Base-by-base conservation (phyloP, 768 basidiomycete genomes). In the Pleurotus pulmonarius region DNA sequence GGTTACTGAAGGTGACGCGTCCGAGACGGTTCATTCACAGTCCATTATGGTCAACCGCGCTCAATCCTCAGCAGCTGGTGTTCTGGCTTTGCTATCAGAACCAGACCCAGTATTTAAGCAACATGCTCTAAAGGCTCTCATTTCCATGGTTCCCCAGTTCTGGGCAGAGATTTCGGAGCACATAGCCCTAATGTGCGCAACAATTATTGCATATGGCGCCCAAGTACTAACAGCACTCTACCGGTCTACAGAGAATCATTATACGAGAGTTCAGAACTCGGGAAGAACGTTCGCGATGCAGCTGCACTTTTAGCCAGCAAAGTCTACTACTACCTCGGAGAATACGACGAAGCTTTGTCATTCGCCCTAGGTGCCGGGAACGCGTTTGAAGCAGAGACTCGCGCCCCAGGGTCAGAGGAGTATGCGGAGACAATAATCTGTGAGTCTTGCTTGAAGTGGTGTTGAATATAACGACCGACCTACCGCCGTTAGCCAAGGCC, bases 111-210 rank as follows among this genome's bases (percentile, higher is more conserved):
- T 88, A 41, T 88, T 98, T 69, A 92, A 94, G 67, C 86, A 92
- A 64, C 90, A 97, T 78, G 97, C 97, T 20, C 85, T 99, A 63
- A 83, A 83, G 49, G 81, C 87, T 45, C 80, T 99, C 53, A 89
- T 85, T 65, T 75, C 83, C 13, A 82, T 98, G 45, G 93, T 98
- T 5, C 85, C 94, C 39, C 88, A 91, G 64, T 98, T 98, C 72
- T 99, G 97, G 97, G 89, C 96, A 46, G 97, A 99, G 79, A 96
- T 98, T 65, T 94, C 93, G 63, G 97, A 99, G 71, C 85, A 91
- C 68, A 88, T 98, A 64, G 83, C 89, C 34, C 75, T 86, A 58
- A 94, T 98, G 95, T 92, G 69, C 64, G 92, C 76, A 54, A 22
- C 41, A 44, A 44, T 44, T 44, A 44, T 44, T 15, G n/a, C 5